Percentiles rank a stretch among this genome's conserved stretches.
Conservation (phyloP, 345 rosid species). For the Lepidium aucheri region DNA sequence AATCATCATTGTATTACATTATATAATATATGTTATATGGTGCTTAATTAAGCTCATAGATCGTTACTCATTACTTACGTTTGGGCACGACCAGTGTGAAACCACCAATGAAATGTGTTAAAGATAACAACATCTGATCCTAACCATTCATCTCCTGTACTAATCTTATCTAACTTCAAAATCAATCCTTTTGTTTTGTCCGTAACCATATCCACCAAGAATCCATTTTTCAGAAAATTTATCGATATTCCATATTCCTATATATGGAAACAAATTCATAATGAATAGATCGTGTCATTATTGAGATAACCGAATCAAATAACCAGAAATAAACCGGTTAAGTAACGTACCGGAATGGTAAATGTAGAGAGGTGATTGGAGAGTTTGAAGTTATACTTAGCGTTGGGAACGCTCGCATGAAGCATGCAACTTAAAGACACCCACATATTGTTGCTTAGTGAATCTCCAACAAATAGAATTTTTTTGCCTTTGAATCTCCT, state of each 20-base stretch:
- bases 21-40: background rate
- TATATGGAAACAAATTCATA: background rate
- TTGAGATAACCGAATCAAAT: background rate
- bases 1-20: background rate
- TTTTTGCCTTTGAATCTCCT: conserved; percentile 52
- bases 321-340: background rate
- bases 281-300: background rate
- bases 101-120: conserved; percentile 70
- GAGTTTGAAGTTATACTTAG: conserved; percentile 24
- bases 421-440: conserved; percentile 68
- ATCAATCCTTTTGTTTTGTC: conserved; percentile 37
- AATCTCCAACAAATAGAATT: conserved; percentile 73
- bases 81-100: conserved; percentile 34
- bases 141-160: conserved; percentile 34
- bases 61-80: conserved; percentile 16
- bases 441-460: conserved; percentile 79
- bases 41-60: background rate
- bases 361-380: conserved; percentile 23
- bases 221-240: conserved; percentile 38
- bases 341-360: conserved; percentile 20
- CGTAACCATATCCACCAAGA: conserved; percentile 39
- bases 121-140: conserved; percentile 52
- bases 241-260: conserved; percentile 43
- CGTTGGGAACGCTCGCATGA: conserved; percentile 42
- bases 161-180: conserved; percentile 53